Evolutionary conservation across 768 basidiomycete genomes (phyloP).

Genomic region (Phaffia tasmanica): DNA sequence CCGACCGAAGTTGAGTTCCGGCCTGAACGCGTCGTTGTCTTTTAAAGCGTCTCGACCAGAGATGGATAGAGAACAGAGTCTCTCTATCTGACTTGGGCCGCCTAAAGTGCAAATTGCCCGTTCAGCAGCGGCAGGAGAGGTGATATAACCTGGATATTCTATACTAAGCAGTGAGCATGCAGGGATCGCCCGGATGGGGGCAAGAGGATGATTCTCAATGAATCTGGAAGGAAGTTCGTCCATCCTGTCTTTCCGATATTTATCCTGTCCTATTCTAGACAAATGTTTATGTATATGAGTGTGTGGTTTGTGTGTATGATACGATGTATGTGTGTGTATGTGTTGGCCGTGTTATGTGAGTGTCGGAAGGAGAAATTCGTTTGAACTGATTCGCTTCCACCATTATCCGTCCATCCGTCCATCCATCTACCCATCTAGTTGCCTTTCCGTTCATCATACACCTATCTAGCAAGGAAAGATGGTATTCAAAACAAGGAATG

Average conservation of each 20-base stretch:
- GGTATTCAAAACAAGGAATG: constrained; percentile 19
- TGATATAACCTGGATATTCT: constrained; percentile 25
- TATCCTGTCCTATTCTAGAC: no score
- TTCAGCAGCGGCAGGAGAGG: neutral
- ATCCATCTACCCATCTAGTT: no score
- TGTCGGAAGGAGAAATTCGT: no score
- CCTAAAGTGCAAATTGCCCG: constrained; percentile 20
- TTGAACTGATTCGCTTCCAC: no score
- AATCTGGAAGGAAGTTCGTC: constrained; percentile 1
- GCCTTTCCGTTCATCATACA: no score
- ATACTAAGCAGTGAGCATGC: constrained; percentile 14
- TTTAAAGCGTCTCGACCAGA: neutral
- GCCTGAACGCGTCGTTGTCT: neutral
- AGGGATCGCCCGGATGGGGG: constrained; percentile 16
- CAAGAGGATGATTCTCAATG: neutral
- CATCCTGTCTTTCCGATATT: no score
- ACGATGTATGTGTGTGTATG: no score
- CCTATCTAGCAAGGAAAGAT: neutral
- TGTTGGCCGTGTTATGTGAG: no score
- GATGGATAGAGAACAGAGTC: neutral
- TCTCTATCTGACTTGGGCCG: constrained; percentile 2
- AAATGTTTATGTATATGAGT: no score
- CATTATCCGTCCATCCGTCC: no score
- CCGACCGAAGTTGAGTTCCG: constrained; percentile 24
- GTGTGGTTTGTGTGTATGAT: no score